These are phyloP conservation scores for Bimuria novae-zelandiae DNA, from an alignment of 2,329 filamentous ascomycete species.

Conservation along the genomic window DNA sequence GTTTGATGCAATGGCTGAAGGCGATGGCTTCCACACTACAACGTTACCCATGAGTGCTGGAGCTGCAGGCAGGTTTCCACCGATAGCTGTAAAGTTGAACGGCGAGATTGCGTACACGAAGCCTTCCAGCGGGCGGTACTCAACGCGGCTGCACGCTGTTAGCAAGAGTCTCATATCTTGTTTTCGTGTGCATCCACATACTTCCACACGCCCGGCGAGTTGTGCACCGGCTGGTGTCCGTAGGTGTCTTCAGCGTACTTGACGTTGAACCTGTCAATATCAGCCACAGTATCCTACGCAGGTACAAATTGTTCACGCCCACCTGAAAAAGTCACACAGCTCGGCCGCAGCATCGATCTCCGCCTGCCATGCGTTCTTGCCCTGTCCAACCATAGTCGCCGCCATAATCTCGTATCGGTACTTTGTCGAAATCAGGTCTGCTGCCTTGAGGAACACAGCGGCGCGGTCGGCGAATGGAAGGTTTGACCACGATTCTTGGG, in stretches of 20 bases:
- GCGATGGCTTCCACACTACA: conserved; percentile 95
- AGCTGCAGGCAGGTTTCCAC: conserved; percentile 79
- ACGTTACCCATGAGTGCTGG: conserved; percentile 93
- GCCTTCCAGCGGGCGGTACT: conserved; percentile 87
- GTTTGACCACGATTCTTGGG: conserved; percentile 82
- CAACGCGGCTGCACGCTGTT: conserved; percentile 63
- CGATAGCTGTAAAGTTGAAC: conserved; percentile 98
- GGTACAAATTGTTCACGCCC: conserved; percentile 1
- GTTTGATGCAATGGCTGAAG: conserved; percentile 85
- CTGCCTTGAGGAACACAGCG: conserved; percentile 93
- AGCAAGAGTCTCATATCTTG: conserved; percentile 13
- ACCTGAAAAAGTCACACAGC: conserved; percentile 84
- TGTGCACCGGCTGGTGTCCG: conserved; percentile 80
- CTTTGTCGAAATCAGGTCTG: conserved; percentile 86
- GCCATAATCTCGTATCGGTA: conserved; percentile 98
- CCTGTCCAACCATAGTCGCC: conserved; percentile 92
- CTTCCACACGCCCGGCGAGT: conserved; percentile 88
- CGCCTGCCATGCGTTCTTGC: conserved; percentile 99
- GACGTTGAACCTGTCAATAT: conserved; percentile 72
- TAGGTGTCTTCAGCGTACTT: conserved; percentile 93
- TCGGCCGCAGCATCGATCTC: conserved; percentile 97
- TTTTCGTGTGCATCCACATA: conserved; percentile 34
- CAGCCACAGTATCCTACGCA: conserved; percentile 6
- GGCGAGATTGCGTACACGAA: conserved; percentile 94
- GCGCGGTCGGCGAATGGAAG: conserved; percentile 89